Base-by-base conservation (phyloP, 257 asterid genomes). In the Thymus mandschuricus region DNA sequence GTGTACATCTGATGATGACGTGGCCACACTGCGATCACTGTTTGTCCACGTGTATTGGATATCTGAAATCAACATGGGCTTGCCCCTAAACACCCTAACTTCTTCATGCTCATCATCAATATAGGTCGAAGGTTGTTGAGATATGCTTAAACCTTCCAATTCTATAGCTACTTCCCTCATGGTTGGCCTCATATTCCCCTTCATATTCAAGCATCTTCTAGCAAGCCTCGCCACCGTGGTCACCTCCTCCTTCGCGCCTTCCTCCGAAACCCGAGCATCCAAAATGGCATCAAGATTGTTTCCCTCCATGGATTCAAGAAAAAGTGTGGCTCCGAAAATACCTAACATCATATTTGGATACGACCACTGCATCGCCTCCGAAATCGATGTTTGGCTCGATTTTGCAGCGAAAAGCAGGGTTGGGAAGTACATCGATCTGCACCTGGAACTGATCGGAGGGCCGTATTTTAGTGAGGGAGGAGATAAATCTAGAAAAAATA, bases 111-210 rank as follows among this genome's bases (percentile, higher is more conserved):
- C 60, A 45, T 45, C 50, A 9, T 46, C 31, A 40, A 12, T 55
- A 40, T 35, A 3, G 41, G 31, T n/a, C 4, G 65, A 13, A 28
- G 54, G 27, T 28, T 40, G 21, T 35, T 35, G 57, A 6, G 66
- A 7, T 3, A 44, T 28, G n/a, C 12, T 44, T 1, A 33, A 48
- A 50, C 49, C 11, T 12, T 46, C 80, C 41, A 75, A 71, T 35
- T 69, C 75, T 55, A 15, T 41, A 0, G 75, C 62, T 3, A 5
- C 29, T 1, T 69, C 67, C 31, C 55, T 76, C 80, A 69, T 76
- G 10, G 76, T 69, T 8, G 76, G 80, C 33, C 80, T 69, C 48
- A 68, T 38, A 44, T 13, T 69, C 43, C 80, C 76, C 59, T 29
- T 52, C 43, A 15, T 10, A 38, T 45, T 75, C 74, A 75, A 60